phyloP scores from a whole-genome alignment of 371 early-diverging fungal species.

The Circinella umbellata region DNA sequence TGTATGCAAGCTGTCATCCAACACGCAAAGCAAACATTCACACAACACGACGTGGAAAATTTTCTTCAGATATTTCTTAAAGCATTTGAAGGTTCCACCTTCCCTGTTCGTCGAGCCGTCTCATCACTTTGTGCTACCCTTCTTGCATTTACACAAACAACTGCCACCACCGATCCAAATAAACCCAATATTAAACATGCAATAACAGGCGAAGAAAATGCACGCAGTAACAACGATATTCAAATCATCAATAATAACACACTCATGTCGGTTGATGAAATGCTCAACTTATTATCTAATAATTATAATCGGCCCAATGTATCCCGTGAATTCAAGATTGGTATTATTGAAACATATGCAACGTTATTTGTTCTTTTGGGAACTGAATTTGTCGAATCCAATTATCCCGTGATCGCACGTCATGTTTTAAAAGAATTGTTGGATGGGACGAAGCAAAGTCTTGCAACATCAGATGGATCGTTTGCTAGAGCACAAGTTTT shows the following conservation, averaged over 20 bases:
- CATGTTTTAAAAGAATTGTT: constrained; percentile 71
- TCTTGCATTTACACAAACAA: constrained; percentile 58
- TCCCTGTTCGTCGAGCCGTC: constrained; percentile 67
- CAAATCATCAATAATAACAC: constrained; percentile 7
- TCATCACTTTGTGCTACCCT: constrained; percentile 69
- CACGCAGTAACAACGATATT: constrained; percentile 13
- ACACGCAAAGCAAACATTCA: constrained; percentile 53
- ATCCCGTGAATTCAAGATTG: constrained; percentile 77
- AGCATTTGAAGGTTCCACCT: constrained; percentile 72
- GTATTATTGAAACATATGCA: constrained; percentile 83
- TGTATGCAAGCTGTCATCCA: constrained; percentile 58
- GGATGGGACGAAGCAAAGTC: constrained; percentile 30
- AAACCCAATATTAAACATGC: constrained; percentile 46
- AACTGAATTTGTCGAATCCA: constrained; percentile 69
- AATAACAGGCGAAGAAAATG: constrained; percentile 42
- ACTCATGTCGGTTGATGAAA: constrained; percentile 69
- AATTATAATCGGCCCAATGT: constrained; percentile 64
- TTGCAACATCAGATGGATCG: constrained; percentile 59
- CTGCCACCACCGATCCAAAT: constrained; percentile 42
- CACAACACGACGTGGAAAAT: constrained; percentile 68
- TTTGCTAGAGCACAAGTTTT: constrained; percentile 69
- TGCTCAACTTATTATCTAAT: constrained; percentile 65
- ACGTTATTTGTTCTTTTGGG: constrained; percentile 77
- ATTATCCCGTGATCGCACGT: constrained; percentile 73
- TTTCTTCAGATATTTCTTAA: constrained; percentile 63